Evolutionary conservation across 148 eudicot species (phyloP).

Genomic region (Arctostaphylos glauca): DNA sequence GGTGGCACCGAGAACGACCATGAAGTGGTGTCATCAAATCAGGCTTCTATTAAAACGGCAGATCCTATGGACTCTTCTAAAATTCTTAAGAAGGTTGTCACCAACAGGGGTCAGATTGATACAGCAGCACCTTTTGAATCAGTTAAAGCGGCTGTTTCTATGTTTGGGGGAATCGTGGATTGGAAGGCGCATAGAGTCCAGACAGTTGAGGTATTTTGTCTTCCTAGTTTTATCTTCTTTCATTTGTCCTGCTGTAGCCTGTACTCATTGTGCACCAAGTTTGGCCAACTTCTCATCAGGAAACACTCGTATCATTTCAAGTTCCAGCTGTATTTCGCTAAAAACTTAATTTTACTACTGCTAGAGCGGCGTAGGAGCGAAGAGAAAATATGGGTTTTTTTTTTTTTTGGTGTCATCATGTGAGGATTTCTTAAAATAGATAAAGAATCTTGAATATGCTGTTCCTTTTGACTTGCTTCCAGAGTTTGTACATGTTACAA

Average conservation of each 20-base stretch:
- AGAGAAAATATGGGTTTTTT: not conserved
- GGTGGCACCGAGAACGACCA: conserved; percentile 10
- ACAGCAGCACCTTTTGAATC: conserved; percentile 94
- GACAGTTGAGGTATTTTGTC: conserved; percentile 77
- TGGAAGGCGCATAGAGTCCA: conserved; percentile 95
- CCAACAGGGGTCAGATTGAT: conserved; percentile 60
- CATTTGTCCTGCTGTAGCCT: not conserved
- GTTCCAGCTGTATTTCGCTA: not conserved
- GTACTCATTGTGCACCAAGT: not conserved
- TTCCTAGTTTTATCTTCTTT: not conserved
- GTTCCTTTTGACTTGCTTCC: not conserved
- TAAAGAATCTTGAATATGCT: not conserved
- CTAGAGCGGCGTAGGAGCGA: not conserved
- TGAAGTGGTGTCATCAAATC: conserved; percentile 14
- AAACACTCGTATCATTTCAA: not conserved
- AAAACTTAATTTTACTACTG: too few relatives aligned
- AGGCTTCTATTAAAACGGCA: not conserved
- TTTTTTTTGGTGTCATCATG: not conserved
- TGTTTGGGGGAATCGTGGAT: conserved; percentile 94
- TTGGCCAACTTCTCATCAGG: not conserved
- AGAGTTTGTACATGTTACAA: not conserved
- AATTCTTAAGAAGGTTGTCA: conserved; percentile 22
- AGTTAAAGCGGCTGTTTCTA: conserved; percentile 93
- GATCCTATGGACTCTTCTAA: conserved; percentile 14
- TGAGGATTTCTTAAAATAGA: conserved; percentile 2